Evolutionary conservation across 2,329 filamentous ascomycete genomes (phyloP).

Genomic region (Fusarium stilboides): DNA sequence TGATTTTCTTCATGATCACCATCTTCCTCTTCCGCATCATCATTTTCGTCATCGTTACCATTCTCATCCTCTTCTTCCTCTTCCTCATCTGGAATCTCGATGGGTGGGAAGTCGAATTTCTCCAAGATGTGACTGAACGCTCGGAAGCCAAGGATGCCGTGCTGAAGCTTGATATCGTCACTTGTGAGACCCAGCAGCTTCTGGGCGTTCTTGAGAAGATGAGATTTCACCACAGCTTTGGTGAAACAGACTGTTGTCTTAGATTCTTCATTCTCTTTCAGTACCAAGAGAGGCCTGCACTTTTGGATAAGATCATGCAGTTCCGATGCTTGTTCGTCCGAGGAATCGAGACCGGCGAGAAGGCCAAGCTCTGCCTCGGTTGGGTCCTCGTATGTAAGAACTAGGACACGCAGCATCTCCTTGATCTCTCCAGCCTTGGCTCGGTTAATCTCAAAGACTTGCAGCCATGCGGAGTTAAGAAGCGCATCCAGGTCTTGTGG

Average conservation of each 20-base stretch:
- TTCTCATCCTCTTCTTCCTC: background rate
- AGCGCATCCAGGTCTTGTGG: conserved; percentile 58
- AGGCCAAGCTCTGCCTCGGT: conserved; percentile 57
- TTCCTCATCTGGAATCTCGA: background rate
- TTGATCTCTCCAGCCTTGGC: conserved; percentile 57
- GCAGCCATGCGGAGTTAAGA: conserved; percentile 57
- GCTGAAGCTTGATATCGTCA: conserved; percentile 59
- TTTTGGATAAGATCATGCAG: conserved; percentile 55
- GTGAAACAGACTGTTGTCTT: conserved; percentile 31
- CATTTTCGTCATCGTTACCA: conserved; percentile 5
- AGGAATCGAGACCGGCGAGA: conserved; percentile 55
- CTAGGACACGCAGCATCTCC: conserved; percentile 59
- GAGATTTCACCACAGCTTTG: conserved; percentile 54
- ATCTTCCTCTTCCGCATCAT: conserved; percentile 28
- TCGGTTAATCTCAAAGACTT: conserved; percentile 54
- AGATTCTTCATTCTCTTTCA: conserved; percentile 46
- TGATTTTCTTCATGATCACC: conserved; percentile 41
- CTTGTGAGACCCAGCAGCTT: conserved; percentile 53
- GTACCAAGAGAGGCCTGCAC: conserved; percentile 57
- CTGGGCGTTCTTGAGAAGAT: conserved; percentile 58
- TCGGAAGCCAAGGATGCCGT: conserved; percentile 59
- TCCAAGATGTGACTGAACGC: conserved; percentile 58
- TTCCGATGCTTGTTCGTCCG: conserved; percentile 52
- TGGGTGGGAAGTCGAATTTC: conserved; percentile 49
- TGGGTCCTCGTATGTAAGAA: conserved; percentile 60